A percentile compares a stretch with the other conserved stretches of the same genome.
Conservation (phyloP, 23 red algal species). For the Gracilariopsis chorda region DNA sequence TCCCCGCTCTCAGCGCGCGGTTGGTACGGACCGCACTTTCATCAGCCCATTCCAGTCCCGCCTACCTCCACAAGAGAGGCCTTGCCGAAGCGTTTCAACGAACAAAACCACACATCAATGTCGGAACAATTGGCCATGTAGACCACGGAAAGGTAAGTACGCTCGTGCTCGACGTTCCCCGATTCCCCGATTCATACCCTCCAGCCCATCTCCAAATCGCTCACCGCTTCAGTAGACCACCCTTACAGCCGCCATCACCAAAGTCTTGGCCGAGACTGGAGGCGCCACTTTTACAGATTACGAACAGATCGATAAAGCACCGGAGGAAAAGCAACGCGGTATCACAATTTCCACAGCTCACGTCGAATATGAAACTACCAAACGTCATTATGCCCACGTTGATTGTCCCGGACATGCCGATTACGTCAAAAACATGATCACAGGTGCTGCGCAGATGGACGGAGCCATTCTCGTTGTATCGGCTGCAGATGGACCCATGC, state of each 20-base stretch:
- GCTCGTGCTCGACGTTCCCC: neutral
- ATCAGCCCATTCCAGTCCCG: neutral
- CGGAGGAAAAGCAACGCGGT: slow-evolving; percentile 93
- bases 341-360: slow-evolving; percentile 96
- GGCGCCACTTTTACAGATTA: slow-evolving; percentile 93
- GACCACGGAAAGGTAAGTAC: slow-evolving; percentile 84
- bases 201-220: neutral
- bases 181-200: neutral
- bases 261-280: slow-evolving; percentile 88
- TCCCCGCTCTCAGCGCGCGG: neutral
- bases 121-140: slow-evolving; percentile 97
- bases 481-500: slow-evolving; percentile 93
- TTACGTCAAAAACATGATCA: slow-evolving; percentile 99
- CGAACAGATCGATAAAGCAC: slow-evolving; percentile 98
- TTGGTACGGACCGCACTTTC: neutral
- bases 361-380: slow-evolving; percentile 92
- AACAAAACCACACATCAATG: slow-evolving; percentile 90
- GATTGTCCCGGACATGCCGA: slow-evolving; percentile 99
- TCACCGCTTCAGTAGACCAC: slow-evolving; percentile 67
- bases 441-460: slow-evolving; percentile 97
- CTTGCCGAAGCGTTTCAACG: slow-evolving; percentile 63
- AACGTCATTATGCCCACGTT: slow-evolving; percentile 92
- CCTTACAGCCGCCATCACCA: slow-evolving; percentile 95
- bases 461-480: slow-evolving; percentile 96
- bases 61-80: neutral